Base-by-base conservation (phyloP, 768 basidiomycete genomes). In the Porphyrellus cyaneotinctus region DNA sequence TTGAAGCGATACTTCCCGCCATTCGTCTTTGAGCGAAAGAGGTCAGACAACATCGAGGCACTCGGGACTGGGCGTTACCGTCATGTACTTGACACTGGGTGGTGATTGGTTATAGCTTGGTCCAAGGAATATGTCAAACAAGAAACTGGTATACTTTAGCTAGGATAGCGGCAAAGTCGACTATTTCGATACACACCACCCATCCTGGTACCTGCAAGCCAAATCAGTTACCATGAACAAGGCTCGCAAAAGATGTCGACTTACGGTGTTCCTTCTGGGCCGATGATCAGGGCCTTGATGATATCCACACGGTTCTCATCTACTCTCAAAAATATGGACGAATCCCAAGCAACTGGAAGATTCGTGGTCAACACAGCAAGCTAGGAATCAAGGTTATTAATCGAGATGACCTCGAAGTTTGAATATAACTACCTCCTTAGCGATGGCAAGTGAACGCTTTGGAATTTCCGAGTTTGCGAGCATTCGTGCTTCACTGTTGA, bases 51-150 rank as follows among this genome's bases (percentile, higher is more conserved):
- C n/a, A 42, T 49, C 48, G 4, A 36, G 28, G n/a, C 37, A 37
- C 24, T 43, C 28, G 26, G 50, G 23, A 35, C 3, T 30, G 17
- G 14, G 31, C 15, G 42, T 64, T 64, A 79, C 79, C 56, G 78
- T 80, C 80, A 87, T 83, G 49, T 80, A 82, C 62, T 85, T 85
- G 37, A 88, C 85, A 43, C 69, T 74, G 1, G 94, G 94, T 9
- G 92, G 89, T n/a, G 82, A 75, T 59, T 87, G 83, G 60, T 95
- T 97, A 69, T 97, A 97, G 56, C 79, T 87, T 49, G 88, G 81
- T 12, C 91, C 93, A 8, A 97, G 78, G 72, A 95, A 95, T 41
- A 97, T 92, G 68, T 97, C 95, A 62, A 97, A 97, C 44, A 95
- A 65, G 70, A 78, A 86, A 64, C 82, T 78, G 54, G 15, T 37